Evolutionary conservation across 2,329 filamentous ascomycete genomes (phyloP), one percentile per base, ranked within the genome.

Genomic region (Cryphonectria parasitica): DNA sequence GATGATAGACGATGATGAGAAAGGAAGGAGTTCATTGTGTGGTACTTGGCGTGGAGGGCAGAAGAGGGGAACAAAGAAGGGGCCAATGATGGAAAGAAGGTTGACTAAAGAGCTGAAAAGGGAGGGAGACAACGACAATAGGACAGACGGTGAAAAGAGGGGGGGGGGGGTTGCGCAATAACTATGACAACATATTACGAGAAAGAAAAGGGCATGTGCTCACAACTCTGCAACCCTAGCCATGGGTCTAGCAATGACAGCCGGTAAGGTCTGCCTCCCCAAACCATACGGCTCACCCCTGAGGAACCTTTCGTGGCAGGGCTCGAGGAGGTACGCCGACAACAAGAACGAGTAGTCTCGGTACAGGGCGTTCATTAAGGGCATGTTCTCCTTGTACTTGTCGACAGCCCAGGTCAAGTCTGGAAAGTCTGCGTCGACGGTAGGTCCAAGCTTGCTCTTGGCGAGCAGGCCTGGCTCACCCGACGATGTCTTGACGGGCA

Each of bases 301-400:
- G 72, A 91, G 76, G 77, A 89, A 90, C 54, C 87, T 87, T 82
- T 93, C 87, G 81, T 96, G 95, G 80, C 95, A 98, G 15, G 95
- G 95, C 84, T 98, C 95, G 41, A 98, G 89, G 41, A 98, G 85
- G 79, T 97, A 97, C 0, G 94, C 92, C 34, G 93, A 97, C 6
- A 94, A 92, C 41, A 97, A 83, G 85, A 97, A 98, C 19, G 92
- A 92, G 80, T 97, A 98, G 83, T 98, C 95, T 28, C 95, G 88
- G 80, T 97, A 97, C 64, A 97, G 83, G 45, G 94, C 94, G 76
- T 95, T 96, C 84, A 97, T 90, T 71, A 93, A 83, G 22, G 91
- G 91, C 54, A 95, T 86, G 81, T 97, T 91, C 72, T 90, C 83
- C 75, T 87, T 85, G 75, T 92, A 91, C 80, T 89, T 89, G 77